Conservation (phyloP, 2,329 filamentous ascomycete species). For the Dactylellina drechsleri region DNA sequence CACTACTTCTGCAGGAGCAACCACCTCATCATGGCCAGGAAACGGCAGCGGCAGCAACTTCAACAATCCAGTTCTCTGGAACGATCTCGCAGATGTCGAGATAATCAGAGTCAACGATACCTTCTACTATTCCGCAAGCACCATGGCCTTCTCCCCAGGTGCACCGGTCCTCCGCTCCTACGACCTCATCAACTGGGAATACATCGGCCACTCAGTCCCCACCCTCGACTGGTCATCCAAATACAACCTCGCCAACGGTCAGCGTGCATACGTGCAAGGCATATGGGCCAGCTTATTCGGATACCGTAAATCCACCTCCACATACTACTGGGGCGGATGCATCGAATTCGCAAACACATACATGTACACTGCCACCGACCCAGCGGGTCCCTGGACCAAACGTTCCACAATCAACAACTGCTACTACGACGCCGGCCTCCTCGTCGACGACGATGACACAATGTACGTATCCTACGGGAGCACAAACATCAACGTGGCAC, state of each 20-base stretch:
- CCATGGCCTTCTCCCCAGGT: conserved; percentile 69
- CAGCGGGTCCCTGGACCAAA: conserved; percentile 64
- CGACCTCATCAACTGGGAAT: conserved; percentile 68
- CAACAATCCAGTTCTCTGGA: conserved; percentile 68
- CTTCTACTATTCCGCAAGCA: conserved; percentile 69
- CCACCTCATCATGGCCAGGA: conserved; percentile 29
- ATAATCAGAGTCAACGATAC: conserved; percentile 66
- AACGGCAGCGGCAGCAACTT: conserved; percentile 59
- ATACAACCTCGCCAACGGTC: conserved; percentile 65
- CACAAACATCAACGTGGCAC: conserved; percentile 65
- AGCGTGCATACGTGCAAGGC: conserved; percentile 66
- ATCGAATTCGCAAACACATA: conserved; percentile 67
- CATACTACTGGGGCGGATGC: conserved; percentile 71
- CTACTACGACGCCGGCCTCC: conserved; percentile 69
- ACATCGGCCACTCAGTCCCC: conserved; percentile 61
- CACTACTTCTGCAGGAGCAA: background rate
- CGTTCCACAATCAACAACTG: conserved; percentile 63
- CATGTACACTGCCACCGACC: conserved; percentile 66
- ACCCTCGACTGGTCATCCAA: conserved; percentile 57
- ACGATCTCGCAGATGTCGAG: conserved; percentile 69
- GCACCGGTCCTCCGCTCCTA: conserved; percentile 69
- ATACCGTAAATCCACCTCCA: conserved; percentile 65
- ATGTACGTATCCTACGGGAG: conserved; percentile 70
- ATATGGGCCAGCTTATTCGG: conserved; percentile 69
- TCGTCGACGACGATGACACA: conserved; percentile 70